phyloP scores from a whole-genome alignment of 1,139 yeast species.

The Geotrichum bryndzae region DNA sequence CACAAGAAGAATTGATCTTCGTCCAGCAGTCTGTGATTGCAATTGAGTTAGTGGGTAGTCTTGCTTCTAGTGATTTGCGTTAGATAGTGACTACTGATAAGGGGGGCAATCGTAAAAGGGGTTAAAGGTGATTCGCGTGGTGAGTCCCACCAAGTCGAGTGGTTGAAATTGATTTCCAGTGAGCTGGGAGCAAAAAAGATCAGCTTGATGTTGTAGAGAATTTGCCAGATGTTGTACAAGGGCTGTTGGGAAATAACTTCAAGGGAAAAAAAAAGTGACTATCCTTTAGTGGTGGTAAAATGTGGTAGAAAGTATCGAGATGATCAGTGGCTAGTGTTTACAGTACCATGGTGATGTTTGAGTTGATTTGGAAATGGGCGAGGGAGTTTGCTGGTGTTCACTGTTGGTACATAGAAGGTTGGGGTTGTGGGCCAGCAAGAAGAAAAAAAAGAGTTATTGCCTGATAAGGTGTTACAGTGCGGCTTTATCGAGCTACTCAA shows the following conservation, averaged over 20 bases:
- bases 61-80: background rate
- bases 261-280: too few species aligned
- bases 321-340: background rate
- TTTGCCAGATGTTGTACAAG: background rate
- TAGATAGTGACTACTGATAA: background rate
- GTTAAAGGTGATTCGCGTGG: background rate
- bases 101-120: background rate
- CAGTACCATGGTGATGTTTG: background rate
- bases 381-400: background rate
- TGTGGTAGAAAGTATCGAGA: background rate
- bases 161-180: background rate
- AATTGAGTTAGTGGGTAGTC: background rate
- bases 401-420: background rate
- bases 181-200: background rate
- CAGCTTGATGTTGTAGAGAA: background rate
- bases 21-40: background rate
- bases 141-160: background rate
- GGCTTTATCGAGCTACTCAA: background rate
- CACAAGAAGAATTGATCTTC: background rate
- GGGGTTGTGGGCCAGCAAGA: background rate
- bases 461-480: background rate
- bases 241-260: background rate
- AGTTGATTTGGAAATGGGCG: background rate
- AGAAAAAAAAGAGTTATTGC: background rate
- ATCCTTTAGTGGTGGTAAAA: background rate